Evolutionary conservation across 2,329 filamentous ascomycete genomes (phyloP), one percentile per base, ranked within the genome.

Genomic region (Phialocephala sp.): DNA sequence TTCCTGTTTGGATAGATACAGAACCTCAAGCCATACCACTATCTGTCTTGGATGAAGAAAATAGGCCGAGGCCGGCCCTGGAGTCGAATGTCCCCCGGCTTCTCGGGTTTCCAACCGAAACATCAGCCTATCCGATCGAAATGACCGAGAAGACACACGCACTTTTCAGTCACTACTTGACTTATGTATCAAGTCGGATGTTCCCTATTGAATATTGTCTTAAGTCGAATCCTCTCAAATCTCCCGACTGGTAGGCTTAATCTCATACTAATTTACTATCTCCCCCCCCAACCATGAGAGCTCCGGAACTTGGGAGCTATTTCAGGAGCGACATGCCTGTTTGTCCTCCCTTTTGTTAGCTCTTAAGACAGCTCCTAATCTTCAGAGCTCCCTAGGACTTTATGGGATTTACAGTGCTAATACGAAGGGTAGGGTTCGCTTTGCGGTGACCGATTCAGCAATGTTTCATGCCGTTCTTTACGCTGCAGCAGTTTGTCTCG

Each of bases 401-500:
- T n/a, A n/a, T n/a, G n/a, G n/a, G n/a, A n/a, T n/a, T n/a, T n/a
- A n/a, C n/a, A n/a, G n/a, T n/a, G n/a, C n/a, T n/a, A n/a, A n/a
- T n/a, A n/a, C n/a, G n/a, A n/a, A n/a, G n/a, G n/a, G n/a, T n/a
- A n/a, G n/a, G 71, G 69, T 74, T 24, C 69, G 59, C 9, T 69
- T 63, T 39, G 71, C 72, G 0, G 63, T 70, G 8, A 62, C 59
- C 1, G 71, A 74, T 66, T 61, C 68, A 20, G 68, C 66, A 2
- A 71, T 72, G 65, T 55, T 74, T 12, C 67, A 70, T 58, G 68
- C 63, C 2, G 60, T 72, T 57, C 52, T 73, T 15, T 73, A 73
- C 64, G 60, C 70, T 1, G 70, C 64, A 8, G 62, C 71, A 8
- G 35, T 71, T 0, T 69, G 68, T 55, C 22, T 72, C n/a, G 64